Evolutionary conservation across 2,329 filamentous ascomycete genomes (phyloP), one percentile per base, ranked within the genome.

Genomic region (Xylaria arbuscula): DNA sequence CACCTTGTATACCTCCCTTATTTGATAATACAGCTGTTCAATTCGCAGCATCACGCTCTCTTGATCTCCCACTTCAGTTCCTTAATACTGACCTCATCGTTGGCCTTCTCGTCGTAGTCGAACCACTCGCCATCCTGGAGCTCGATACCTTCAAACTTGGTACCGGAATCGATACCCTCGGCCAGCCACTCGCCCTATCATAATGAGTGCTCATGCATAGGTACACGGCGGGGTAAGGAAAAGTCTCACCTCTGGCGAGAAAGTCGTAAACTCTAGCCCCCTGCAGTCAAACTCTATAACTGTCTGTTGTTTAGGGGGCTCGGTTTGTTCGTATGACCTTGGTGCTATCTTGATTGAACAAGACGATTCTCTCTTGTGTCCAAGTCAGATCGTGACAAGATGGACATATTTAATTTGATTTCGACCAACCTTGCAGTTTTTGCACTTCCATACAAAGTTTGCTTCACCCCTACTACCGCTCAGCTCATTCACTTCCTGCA

Each of bases 401-500:
- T 3, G 6, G 50, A 42, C 45, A 24, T 28, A 22, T n/a, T 17
- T 2, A 42, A 40, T n/a, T 17, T 8, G 15, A 1, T 17, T 38
- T 19, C 1, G 7, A 79, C 82, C 36, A 73, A 96, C 94, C 88
- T 96, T 97, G 90, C 96, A 99, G 79, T 96, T 95, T 82, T 97
- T 97, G 87, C 96, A 99, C 80, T 90, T 94, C 95, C 96, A 99
- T n/a, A 99, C 96, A 81, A 99, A 99, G 81, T 98, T 98, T 69
- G 96, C 96, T 81, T 98, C 94, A 72, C 96, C 96, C 76, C 93
- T 89, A 80, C 94, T 98, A 42, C 94, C 94, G 72, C 93, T 96
- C 80, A 98, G 90, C 72, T 98, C 94, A 78, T 97, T 94, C 76
- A 85, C 87, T 78, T 98, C 95, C 93, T 97, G 70, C 10, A 24